Evolutionary conservation across 805 yeast species (phyloP), one percentile per base, ranked within the genome.

Genomic region (Komagataella kurtzmanii): DNA sequence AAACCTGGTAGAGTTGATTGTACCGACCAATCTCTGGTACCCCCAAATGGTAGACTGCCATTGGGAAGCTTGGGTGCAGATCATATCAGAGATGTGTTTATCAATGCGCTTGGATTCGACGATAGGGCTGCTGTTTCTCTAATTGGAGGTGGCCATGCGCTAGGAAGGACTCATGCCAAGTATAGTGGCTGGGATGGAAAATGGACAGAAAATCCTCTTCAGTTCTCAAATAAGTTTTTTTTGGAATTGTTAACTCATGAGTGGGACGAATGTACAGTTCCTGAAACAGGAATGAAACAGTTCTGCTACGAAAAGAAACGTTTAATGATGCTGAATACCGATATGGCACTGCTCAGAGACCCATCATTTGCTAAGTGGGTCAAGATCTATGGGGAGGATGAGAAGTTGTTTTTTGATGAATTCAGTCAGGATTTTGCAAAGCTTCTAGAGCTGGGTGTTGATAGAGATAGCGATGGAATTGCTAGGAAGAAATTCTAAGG

Each of bases 311-410:
- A 57, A 3, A 69, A 69, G 52, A 61, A 63, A 21, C 53, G 54
- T 1, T 75, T 85, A 57, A 88, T 88, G 95, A 88, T 88, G 96
- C 68, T 88, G 51, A 88, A 87, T 24, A 81, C 95, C 10, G 96
- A 88, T 62, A 74, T 81, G 74, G 80, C 87, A 14, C 43, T 66
- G 49, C 68, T 85, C 47, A 68, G 76, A 57, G 90, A 84, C 65
- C 74, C 79, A 3, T 69, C 65, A 49, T 87, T 81, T 64, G 67
- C 68, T 54, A 65, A 68, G 52, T 80, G 83, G 77, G 90, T 83
- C 14, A 75, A 80, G 58, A 67, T 68, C 52, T 88, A 81, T 65
- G 90, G 95, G 23, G 69, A 70, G 24, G 85, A 87, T 64, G 78
- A 80, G 62, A 76, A 73, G 14, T 58, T 65, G 19, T 88, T 83